These are phyloP conservation scores for Euryodendron excelsum DNA, from an alignment of 148 eudicot species.

Conservation along the genomic window DNA sequence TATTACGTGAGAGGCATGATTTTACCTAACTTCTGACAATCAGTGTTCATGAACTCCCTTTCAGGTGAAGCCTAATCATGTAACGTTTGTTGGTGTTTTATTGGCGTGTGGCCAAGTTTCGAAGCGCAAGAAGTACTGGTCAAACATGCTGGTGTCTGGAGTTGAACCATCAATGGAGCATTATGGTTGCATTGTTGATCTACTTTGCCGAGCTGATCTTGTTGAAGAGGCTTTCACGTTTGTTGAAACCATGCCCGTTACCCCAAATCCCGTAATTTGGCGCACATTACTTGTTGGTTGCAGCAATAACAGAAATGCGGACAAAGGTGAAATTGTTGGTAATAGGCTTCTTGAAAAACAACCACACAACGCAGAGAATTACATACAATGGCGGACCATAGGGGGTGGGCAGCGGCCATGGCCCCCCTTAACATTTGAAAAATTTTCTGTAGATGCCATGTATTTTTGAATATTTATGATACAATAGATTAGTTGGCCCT, in stretches of 20 bases:
- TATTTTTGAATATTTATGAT: too few species aligned
- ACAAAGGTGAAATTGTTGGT: slow-evolving; percentile 28
- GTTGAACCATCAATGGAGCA: slow-evolving; percentile 49
- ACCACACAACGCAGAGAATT: slow-evolving; percentile 40
- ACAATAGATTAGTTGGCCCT: too few species aligned
- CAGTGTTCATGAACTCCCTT: background rate
- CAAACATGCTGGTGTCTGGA: slow-evolving; percentile 30
- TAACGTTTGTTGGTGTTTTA: slow-evolving; percentile 43
- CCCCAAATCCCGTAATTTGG: slow-evolving; percentile 38
- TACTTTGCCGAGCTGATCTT: slow-evolving; percentile 32
- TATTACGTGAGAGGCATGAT: too few species aligned
- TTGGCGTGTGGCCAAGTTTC: slow-evolving; percentile 37
- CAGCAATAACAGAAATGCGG: slow-evolving; percentile 21
- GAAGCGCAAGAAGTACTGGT: slow-evolving; percentile 31
- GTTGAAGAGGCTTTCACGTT: slow-evolving; percentile 34
- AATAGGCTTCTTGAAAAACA: slow-evolving; percentile 33
- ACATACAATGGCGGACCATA: too few species aligned
- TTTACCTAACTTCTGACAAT: background rate
- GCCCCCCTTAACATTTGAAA: too few species aligned
- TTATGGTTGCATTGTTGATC: slow-evolving; percentile 48
- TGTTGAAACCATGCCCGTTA: slow-evolving; percentile 34
- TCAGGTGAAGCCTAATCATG: slow-evolving; percentile 41
- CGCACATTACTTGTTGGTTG: slow-evolving; percentile 38
- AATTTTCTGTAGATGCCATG: too few species aligned
- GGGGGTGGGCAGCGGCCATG: too few species aligned